Conservation (phyloP, 2,329 filamentous ascomycete genomes). For the Chrysoporthe cubensis region DNA sequence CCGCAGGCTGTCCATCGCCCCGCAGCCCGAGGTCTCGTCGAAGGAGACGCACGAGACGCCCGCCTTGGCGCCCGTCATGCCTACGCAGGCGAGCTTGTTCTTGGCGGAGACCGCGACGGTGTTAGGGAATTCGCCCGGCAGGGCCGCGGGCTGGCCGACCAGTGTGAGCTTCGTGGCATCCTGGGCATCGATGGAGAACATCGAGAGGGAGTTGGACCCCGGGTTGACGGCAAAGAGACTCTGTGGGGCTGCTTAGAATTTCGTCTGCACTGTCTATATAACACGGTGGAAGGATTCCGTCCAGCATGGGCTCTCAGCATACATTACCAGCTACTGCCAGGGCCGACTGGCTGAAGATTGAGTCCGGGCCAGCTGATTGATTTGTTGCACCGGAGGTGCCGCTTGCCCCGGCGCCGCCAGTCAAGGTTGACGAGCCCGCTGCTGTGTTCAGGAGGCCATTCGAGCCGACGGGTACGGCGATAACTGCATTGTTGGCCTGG, state of each 20-base stretch:
- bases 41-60: slow-evolving; percentile 51
- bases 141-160: slow-evolving; percentile 46
- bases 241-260: slow-evolving; percentile 36
- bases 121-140: slow-evolving; percentile 57
- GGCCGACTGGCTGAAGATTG: slow-evolving; percentile 54
- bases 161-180: slow-evolving; percentile 50
- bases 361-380: slow-evolving; percentile 50
- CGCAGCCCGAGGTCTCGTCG: slow-evolving; percentile 41
- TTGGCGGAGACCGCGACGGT: slow-evolving; percentile 53
- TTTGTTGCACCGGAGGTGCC: slow-evolving; percentile 43
- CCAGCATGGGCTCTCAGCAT: too few relatives aligned
- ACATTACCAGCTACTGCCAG: slow-evolving; percentile 56
- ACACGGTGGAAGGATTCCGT: too few relatives aligned
- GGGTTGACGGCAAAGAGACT: slow-evolving; percentile 59
- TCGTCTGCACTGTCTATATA: too few relatives aligned
- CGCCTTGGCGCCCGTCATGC: slow-evolving; percentile 46
- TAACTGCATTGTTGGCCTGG: slow-evolving; percentile 50
- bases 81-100: slow-evolving; percentile 51
- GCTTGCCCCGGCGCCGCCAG: slow-evolving; percentile 51
- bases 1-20: slow-evolving; percentile 49
- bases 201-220: slow-evolving; percentile 55
- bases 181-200: slow-evolving; percentile 48
- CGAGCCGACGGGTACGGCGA: slow-evolving; percentile 51
- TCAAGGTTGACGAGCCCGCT: slow-evolving; percentile 45
- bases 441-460: slow-evolving; percentile 49